phyloP scores from a whole-genome alignment of 1,139 yeast species.

The Debaryomycetaceae sp. region DNA sequence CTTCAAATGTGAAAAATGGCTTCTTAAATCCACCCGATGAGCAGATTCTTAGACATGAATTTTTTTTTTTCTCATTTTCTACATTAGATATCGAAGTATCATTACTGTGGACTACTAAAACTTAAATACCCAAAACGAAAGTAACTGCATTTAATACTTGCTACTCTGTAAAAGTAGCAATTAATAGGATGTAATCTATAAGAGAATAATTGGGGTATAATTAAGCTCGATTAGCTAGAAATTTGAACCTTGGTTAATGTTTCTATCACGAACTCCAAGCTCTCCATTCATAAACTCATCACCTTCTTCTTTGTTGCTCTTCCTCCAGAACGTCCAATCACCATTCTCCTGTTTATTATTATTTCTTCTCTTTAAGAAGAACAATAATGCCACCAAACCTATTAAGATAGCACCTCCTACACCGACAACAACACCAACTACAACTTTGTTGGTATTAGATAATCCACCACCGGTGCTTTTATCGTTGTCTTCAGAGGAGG shows the following conservation, averaged over 20 bases:
- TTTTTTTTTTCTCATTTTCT: too few relatives aligned
- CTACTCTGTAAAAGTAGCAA: too few relatives aligned
- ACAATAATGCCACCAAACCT: slow-evolving; percentile 34
- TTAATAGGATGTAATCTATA: background rate
- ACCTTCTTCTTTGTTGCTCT: slow-evolving; percentile 41
- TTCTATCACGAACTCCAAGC: slow-evolving; percentile 50
- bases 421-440: slow-evolving; percentile 52
- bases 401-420: slow-evolving; percentile 45
- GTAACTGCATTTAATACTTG: too few relatives aligned
- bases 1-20: background rate
- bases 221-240: slow-evolving; percentile 18
- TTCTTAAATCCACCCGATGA: background rate
- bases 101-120: too few relatives aligned
- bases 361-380: slow-evolving; percentile 33
- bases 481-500: slow-evolving; percentile 16
- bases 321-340: slow-evolving; percentile 54
- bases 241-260: slow-evolving; percentile 47
- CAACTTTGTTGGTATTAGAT: slow-evolving; percentile 42
- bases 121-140: too few relatives aligned
- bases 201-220: background rate
- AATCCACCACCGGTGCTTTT: slow-evolving; percentile 27
- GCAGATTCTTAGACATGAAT: background rate
- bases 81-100: too few relatives aligned
- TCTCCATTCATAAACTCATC: slow-evolving; percentile 62
- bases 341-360: slow-evolving; percentile 27